Percentiles rank a stretch among this genome's conserved stretches.
These are phyloP conservation scores for Metschnikowia cerradonensis DNA, from an alignment of 805 yeast genomes.

Conservation along the genomic window DNA sequence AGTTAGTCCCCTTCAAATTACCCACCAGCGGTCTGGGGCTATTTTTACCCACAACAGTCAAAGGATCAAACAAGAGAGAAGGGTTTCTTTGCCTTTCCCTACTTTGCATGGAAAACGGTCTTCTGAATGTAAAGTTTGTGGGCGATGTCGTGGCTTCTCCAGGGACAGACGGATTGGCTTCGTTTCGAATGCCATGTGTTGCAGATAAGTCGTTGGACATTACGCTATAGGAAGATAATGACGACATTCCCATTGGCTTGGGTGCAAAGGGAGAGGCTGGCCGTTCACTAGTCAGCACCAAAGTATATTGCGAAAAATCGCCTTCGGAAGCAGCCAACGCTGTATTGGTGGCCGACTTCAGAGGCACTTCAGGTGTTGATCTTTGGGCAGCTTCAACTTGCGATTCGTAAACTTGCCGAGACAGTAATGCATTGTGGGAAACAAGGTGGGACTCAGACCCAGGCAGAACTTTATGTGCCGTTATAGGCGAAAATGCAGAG, in stretches of 20 bases:
- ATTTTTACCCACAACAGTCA: conserved; percentile 1
- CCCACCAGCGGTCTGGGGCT: not conserved
- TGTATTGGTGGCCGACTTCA: not conserved
- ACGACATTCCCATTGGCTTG: not conserved
- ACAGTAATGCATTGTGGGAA: not conserved
- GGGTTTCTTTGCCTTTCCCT: conserved; percentile 2
- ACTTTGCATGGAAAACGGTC: not conserved
- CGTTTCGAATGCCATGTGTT: not conserved
- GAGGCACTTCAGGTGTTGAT: not conserved
- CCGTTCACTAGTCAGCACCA: not conserved
- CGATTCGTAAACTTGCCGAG: not conserved
- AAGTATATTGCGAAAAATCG: not conserved
- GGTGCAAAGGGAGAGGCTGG: not conserved
- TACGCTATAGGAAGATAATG: not conserved
- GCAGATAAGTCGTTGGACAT: not conserved
- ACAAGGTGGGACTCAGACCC: not conserved
- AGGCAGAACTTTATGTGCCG: not conserved
- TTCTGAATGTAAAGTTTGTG: conserved; percentile 1
- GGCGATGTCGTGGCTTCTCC: not conserved
- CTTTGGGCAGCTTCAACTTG: not conserved
- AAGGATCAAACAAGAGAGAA: conserved; percentile 3
- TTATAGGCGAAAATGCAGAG: not conserved
- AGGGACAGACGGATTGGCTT: not conserved
- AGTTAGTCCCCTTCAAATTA: not conserved
- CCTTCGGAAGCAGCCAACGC: not conserved